Evolutionary conservation across 331 rosid genomes (phyloP), one percentile per base, ranked within the genome.

Genomic region (Cydonia oblonga): DNA sequence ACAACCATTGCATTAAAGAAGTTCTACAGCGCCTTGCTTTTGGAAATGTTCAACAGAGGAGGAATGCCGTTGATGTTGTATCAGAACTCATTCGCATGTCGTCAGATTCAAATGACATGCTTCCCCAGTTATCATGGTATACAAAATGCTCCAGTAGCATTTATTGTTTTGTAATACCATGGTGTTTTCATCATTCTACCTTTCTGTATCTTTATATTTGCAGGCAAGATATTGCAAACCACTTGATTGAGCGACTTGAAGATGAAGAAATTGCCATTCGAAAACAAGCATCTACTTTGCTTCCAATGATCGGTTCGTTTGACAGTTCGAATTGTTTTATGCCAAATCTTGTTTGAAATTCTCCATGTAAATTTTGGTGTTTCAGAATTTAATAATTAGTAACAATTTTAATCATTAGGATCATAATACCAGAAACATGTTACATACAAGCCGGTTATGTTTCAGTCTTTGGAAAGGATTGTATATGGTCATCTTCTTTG

Each of bases 21-120:
- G 85, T 93, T 78, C 77, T 93, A 24, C 73, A 87, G 78, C 89
- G 86, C 32, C 88, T 90, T 78, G 72, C 83, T 81, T 84, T 87
- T 57, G 90, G 76, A 80, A 81, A 79, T 73, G 61, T 81, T 84
- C 78, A 81, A 35, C 96, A 87, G 80, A 89, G 97, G 81, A 85
- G 88, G 80, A 90, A 90, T 85, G 96, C 95, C 18, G 73, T 93
- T 80, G 95, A 88, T 76, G 96, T 93, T 78, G 70, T 90, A 72
- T 84, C 90, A 67, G 91, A 89, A 76, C 77, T 90, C 68, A 68
- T 93, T 72, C 82, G 69, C 73, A 72, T 78, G 69, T 79, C 87
- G 38, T 78, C 86, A 54, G 81, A 81, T 72, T 74, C 88, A 76
- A 69, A 76, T 20, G 72, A 60, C 62, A 68, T 35, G 64, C 84